Evolutionary conservation across 2,329 filamentous ascomycete species (phyloP).

Genomic region (Microsporum canis): DNA sequence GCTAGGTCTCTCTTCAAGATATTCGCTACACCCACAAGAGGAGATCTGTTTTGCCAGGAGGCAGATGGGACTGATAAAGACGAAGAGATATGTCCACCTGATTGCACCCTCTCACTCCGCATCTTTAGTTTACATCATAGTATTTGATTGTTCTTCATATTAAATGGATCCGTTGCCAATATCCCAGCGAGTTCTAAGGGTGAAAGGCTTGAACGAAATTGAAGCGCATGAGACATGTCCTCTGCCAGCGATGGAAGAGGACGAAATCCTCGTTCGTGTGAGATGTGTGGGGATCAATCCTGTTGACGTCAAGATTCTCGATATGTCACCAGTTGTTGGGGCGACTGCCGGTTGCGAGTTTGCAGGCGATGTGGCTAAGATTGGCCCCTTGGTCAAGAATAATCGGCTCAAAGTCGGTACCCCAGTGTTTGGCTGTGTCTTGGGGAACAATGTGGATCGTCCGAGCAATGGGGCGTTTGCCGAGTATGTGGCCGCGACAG

Average conservation of each 20-base stretch:
- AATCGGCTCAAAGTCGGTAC: conserved; percentile 19
- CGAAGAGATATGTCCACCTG: too few relatives aligned
- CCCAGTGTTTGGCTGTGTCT: conserved; percentile 24
- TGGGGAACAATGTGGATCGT: conserved; percentile 22
- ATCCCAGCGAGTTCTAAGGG: too few relatives aligned
- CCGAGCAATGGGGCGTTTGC: conserved; percentile 27
- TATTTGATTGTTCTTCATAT: too few relatives aligned
- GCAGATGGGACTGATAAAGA: too few relatives aligned
- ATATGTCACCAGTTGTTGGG: conserved; percentile 13
- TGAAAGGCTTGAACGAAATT: too few relatives aligned
- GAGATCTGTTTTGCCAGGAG: too few relatives aligned
- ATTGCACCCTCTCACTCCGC: too few relatives aligned
- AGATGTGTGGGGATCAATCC: conserved; percentile 18
- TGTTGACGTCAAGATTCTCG: conserved; percentile 17
- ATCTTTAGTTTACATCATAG: too few relatives aligned
- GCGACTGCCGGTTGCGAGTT: conserved; percentile 11
- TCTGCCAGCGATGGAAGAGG: neutral
- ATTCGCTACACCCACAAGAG: too few relatives aligned
- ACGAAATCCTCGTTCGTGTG: conserved; percentile 9
- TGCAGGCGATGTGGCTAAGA: conserved; percentile 6
- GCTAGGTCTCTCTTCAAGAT: too few relatives aligned
- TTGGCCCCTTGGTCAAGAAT: conserved; percentile 1
- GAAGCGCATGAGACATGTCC: too few relatives aligned
- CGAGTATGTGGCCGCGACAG: conserved; percentile 24
- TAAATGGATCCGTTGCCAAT: too few relatives aligned